Base-by-base conservation (phyloP, 371 early-diverging fungal species). In the Mortierella sp. region DNA sequence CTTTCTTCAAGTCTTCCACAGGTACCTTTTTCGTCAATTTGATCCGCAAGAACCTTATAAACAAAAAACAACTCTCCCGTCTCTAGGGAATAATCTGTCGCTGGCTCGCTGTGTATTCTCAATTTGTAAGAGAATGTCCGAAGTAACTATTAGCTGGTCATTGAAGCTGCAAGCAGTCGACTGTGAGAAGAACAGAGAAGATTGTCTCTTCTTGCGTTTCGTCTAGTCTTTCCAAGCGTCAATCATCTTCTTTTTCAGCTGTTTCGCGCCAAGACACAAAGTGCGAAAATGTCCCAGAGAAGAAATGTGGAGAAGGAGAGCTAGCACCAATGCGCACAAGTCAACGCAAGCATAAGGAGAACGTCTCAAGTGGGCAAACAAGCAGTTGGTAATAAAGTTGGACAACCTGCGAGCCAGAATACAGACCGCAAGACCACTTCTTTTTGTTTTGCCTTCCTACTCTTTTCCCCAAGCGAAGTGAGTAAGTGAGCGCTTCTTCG, bases 191-290 rank as follows among this genome's bases (percentile, higher is more conserved):
- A n/a, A n/a, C n/a, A n/a, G n/a, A n/a, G n/a, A n/a, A n/a, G n/a
- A n/a, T n/a, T n/a, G n/a, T n/a, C n/a, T n/a, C n/a, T n/a, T n/a
- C n/a, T n/a, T n/a, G n/a, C n/a, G n/a, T n/a, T n/a, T n/a, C n/a
- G n/a, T n/a, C n/a, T n/a, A n/a, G n/a, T n/a, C n/a, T n/a, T n/a
- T n/a, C n/a, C n/a, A n/a, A n/a, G n/a, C n/a, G n/a, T n/a, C n/a
- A n/a, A n/a, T n/a, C n/a, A n/a, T n/a, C n/a, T n/a, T n/a, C n/a
- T n/a, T n/a, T n/a, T n/a, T n/a, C n/a, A n/a, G n/a, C n/a, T n/a
- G n/a, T n/a, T n/a, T n/a, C n/a, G n/a, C n/a, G 58, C 58, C 58
- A 58, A 58, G 58, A 58, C 19, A 22, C 22, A 22, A 50, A 50
- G 19, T 8, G 13, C 2, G 7, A 47, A 13, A 53, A 29, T 31